phyloP scores from a whole-genome alignment of 768 basidiomycete species.

The Macrolepiota fuliginosa region DNA sequence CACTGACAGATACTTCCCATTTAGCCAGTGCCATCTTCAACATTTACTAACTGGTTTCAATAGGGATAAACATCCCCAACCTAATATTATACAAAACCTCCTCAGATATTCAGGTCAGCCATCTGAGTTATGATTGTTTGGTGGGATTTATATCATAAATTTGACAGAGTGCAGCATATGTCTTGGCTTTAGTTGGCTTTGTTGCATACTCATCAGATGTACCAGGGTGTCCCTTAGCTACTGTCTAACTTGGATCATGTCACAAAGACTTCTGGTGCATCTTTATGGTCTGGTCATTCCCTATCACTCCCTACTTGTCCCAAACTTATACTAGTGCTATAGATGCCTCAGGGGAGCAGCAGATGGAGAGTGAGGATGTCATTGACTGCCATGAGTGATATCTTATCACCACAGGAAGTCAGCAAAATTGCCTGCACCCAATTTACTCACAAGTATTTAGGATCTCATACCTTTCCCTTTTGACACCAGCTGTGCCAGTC shows the following conservation, averaged over 20 bases:
- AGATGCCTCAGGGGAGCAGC: slow-evolving; percentile 40
- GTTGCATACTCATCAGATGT: slow-evolving; percentile 7
- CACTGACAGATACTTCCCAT: slow-evolving; percentile 41
- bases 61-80: slow-evolving; percentile 52
- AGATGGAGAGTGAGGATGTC: slow-evolving; percentile 31
- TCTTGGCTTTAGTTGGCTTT: slow-evolving; percentile 7
- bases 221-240: slow-evolving; percentile 52
- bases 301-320: background rate
- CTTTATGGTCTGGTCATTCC: slow-evolving; percentile 39
- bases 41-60: slow-evolving; percentile 7
- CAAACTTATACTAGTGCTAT: background rate
- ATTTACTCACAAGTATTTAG: slow-evolving; percentile 32
- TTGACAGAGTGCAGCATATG: slow-evolving; percentile 51
- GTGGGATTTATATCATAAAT: too few relatives aligned
- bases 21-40: slow-evolving; percentile 3
- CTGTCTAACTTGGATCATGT: slow-evolving; percentile 60
- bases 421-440: slow-evolving; percentile 37
- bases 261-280: slow-evolving; percentile 56
- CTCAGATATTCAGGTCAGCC: slow-evolving; percentile 42
- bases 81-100: slow-evolving; percentile 44
- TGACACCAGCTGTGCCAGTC: slow-evolving; percentile 34
- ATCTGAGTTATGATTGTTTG: background rate
- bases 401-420: slow-evolving; percentile 32
- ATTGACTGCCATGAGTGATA: slow-evolving; percentile 37
- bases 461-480: slow-evolving; percentile 19